Conservation (phyloP, 805 yeast genomes). For the Spathaspora sp. region DNA sequence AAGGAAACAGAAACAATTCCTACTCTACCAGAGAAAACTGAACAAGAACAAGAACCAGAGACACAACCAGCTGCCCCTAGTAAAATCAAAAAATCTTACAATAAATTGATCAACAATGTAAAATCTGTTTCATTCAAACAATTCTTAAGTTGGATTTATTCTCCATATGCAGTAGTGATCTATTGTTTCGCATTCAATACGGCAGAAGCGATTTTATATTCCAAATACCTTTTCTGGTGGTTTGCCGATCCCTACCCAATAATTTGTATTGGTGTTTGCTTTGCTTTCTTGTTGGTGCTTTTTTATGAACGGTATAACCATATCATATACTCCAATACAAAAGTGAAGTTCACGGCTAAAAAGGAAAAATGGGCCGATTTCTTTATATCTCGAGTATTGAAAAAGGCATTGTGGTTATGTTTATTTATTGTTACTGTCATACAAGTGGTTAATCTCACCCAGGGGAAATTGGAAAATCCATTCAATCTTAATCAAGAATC, state of each 20-base stretch:
- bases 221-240: neutral
- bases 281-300: neutral
- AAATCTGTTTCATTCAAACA: neutral
- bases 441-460: constrained; percentile 5
- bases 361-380: neutral
- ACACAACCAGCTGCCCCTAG: neutral
- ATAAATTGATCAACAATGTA: neutral
- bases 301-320: neutral
- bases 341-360: neutral
- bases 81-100: neutral
- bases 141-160: neutral
- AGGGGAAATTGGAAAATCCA: constrained; percentile 3
- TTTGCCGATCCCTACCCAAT: neutral
- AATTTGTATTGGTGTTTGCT: neutral
- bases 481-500: neutral
- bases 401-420: constrained; percentile 3
- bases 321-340: neutral
- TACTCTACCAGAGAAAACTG: neutral
- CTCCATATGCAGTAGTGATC: constrained; percentile 1
- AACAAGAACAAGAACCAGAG: neutral
- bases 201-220: constrained; percentile 1
- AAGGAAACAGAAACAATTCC: neutral
- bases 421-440: constrained; percentile 4
- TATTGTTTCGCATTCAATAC: constrained; percentile 5
- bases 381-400: neutral